These are phyloP conservation scores for Actinomucor elegans DNA, from an alignment of 371 early-diverging fungal genomes.

Conservation along the genomic window DNA sequence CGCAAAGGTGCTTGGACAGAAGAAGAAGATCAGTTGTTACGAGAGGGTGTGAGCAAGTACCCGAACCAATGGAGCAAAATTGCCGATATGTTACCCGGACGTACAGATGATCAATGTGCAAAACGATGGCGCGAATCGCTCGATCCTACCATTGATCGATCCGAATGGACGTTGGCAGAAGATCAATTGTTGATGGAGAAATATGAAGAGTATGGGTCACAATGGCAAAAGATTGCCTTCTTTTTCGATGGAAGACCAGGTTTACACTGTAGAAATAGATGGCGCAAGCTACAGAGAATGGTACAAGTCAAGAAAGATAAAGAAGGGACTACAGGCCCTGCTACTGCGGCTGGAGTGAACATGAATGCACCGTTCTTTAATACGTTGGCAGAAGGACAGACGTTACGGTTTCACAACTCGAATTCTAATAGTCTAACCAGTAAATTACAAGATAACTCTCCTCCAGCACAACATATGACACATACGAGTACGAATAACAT, in stretches of 20 bases:
- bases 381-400: slow-evolving; percentile 28
- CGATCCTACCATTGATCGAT: slow-evolving; percentile 75
- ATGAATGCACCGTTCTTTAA: slow-evolving; percentile 28
- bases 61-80: slow-evolving; percentile 81
- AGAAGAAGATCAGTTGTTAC: slow-evolving; percentile 72
- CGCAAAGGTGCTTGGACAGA: slow-evolving; percentile 81
- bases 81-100: slow-evolving; percentile 73
- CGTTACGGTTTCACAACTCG: slow-evolving; percentile 9
- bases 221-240: slow-evolving; percentile 81
- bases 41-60: slow-evolving; percentile 65
- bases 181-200: slow-evolving; percentile 66
- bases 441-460: not conserved
- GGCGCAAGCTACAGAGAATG: slow-evolving; percentile 75
- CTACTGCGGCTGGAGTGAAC: not conserved
- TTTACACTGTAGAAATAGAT: slow-evolving; percentile 79
- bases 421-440: slow-evolving; percentile 10
- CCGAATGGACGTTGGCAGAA: slow-evolving; percentile 78
- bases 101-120: slow-evolving; percentile 85
- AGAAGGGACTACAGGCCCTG: slow-evolving; percentile 14
- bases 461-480: not conserved
- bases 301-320: slow-evolving; percentile 55
- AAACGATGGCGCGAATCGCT: slow-evolving; percentile 82
- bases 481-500: not conserved
- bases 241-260: slow-evolving; percentile 82
- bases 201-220: slow-evolving; percentile 71